A percentile compares a stretch with the other conserved stretches of the same genome.
Conservation (phyloP, 73 alveolate species). For the Tetrahymena malaccensis region DNA sequence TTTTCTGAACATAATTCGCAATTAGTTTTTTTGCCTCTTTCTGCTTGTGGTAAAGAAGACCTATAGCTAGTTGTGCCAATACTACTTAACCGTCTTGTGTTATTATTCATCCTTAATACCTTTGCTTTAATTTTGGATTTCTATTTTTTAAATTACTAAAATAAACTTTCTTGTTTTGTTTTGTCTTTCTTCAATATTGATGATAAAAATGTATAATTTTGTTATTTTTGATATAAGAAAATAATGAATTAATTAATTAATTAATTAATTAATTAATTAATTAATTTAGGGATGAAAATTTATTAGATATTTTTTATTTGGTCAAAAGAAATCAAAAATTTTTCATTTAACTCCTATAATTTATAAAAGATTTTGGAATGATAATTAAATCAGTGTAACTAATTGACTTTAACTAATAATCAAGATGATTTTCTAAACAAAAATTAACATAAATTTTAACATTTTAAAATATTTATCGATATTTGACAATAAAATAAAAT, state of each 20-base stretch:
- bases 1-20: background rate
- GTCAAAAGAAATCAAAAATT: background rate
- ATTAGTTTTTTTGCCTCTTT: background rate
- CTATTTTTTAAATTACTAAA: background rate
- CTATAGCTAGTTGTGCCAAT: background rate
- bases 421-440: too few species aligned
- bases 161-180: too few species aligned
- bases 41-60: background rate
- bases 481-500: too few species aligned
- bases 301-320: background rate
- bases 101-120: background rate
- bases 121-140: background rate
- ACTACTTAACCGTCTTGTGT: background rate
- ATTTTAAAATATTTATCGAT: too few species aligned
- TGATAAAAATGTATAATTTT: background rate
- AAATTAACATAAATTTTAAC: too few species aligned
- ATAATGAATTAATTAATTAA: background rate
- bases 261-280: too few species aligned
- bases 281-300: background rate
- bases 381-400: too few species aligned
- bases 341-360: background rate
- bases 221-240: background rate
- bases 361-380: background rate
- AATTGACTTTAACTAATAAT: too few species aligned
- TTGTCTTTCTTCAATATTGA: background rate